A percentile compares a stretch with the other conserved stretches of the same genome.
Conservation (phyloP, 139 green algal species). For the Auxenochlorella pyrenoidosa region DNA sequence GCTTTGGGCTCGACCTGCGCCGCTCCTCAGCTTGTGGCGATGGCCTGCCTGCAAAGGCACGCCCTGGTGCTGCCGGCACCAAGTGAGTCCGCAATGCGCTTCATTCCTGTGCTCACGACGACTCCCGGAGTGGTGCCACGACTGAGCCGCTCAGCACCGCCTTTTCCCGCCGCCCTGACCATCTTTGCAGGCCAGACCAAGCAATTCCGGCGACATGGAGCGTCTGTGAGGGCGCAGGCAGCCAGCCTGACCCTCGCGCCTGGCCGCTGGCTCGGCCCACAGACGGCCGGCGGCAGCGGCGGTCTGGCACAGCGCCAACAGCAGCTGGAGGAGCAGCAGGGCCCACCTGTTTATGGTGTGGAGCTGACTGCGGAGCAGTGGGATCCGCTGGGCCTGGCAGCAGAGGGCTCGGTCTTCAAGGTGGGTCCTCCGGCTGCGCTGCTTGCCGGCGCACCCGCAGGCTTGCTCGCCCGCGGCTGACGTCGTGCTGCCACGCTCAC, state of each 20-base stretch:
- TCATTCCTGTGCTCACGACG: too few relatives aligned
- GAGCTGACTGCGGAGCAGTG: constrained; percentile 54
- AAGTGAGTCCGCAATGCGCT: not conserved
- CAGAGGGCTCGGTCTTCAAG: constrained; percentile 7
- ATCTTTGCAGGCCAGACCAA: not conserved
- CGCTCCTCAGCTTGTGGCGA: too few relatives aligned
- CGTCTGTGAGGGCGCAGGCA: constrained; percentile 11
- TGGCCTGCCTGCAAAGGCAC: too few relatives aligned
- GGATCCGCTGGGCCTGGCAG: constrained; percentile 42
- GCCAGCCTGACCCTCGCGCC: constrained; percentile 19
- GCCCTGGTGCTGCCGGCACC: not conserved
- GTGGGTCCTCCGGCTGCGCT: constrained; percentile 7
- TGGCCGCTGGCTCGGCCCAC: constrained; percentile 38
- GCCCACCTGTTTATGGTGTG: constrained; percentile 41
- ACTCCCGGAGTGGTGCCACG: not conserved
- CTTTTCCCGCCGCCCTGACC: not conserved
- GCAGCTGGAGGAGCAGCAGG: constrained; percentile 30
- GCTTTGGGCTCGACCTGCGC: too few relatives aligned
- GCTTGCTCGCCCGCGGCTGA: not conserved
- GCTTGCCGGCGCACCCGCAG: not conserved
- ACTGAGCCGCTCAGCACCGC: not conserved
- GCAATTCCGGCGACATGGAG: not conserved
- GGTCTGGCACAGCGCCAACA: not conserved
- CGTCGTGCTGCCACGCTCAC: not conserved
- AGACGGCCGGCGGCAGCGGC: not conserved